Conservation (phyloP, 371 early-diverging fungal species). For the Syncephalastrum sp. region DNA sequence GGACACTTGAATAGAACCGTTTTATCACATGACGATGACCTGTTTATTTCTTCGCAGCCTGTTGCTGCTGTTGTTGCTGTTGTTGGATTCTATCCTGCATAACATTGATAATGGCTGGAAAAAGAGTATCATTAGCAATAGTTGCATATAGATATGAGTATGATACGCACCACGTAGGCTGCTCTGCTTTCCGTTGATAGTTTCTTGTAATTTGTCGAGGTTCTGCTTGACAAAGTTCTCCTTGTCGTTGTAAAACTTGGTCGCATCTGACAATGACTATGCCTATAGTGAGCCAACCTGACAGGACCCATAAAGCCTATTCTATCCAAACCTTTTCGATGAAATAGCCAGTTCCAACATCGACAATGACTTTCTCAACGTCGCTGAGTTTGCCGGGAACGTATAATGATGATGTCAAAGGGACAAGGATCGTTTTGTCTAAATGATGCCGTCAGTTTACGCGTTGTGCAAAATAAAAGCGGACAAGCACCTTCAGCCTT, state of each 20-base stretch:
- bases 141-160: neutral
- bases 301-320: neutral
- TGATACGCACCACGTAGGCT: slow-evolving; percentile 61
- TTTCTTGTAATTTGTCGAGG: slow-evolving; percentile 72
- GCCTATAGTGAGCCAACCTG: neutral
- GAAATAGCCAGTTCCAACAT: slow-evolving; percentile 96
- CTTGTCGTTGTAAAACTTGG: slow-evolving; percentile 77
- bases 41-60: no score
- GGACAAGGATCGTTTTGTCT: slow-evolving; percentile 78
- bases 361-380: slow-evolving; percentile 86
- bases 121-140: neutral
- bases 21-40: no score
- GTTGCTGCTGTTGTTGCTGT: slow-evolving; percentile 21
- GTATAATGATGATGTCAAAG: slow-evolving; percentile 76
- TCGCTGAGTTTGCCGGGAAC: slow-evolving; percentile 87
- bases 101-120: slow-evolving; percentile 47
- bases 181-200: slow-evolving; percentile 73
- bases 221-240: slow-evolving; percentile 73
- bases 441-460: neutral
- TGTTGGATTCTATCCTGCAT: slow-evolving; percentile 53
- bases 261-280: slow-evolving; percentile 71
- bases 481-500: slow-evolving; percentile 32
- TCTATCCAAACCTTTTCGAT: slow-evolving; percentile 77
- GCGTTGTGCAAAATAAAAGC: slow-evolving; percentile 32
- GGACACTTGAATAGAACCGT: no score